Conservation (phyloP, 2,329 filamentous ascomycete genomes). For the Trichoderma cornu-damae region DNA sequence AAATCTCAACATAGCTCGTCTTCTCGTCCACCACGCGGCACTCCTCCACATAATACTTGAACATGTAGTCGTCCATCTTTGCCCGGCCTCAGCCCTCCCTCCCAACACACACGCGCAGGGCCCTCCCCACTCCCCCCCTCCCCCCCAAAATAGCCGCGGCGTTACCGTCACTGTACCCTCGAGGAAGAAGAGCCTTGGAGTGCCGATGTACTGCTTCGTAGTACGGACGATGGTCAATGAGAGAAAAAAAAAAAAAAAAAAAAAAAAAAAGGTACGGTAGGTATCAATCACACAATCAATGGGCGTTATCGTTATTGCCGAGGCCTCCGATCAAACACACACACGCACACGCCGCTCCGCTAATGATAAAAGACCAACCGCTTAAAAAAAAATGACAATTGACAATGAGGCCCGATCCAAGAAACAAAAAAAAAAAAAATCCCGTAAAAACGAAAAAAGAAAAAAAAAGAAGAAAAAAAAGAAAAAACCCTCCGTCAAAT, state of each 20-base stretch:
- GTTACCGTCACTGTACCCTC: neutral
- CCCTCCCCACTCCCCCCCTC: neutral
- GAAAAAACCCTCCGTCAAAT: neutral
- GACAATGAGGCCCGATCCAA: neutral
- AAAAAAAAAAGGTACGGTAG: no score
- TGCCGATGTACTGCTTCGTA: neutral
- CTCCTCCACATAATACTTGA: slow-evolving; percentile 42
- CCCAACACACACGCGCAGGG: neutral
- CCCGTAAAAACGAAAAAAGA: no score
- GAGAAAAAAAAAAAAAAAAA: no score
- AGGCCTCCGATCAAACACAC: neutral
- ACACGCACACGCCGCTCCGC: neutral
- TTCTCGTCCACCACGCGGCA: slow-evolving; percentile 47
- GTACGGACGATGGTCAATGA: neutral
- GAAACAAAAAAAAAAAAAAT: neutral
- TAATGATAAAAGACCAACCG: neutral
- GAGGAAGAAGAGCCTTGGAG: neutral
- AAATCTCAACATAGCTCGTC: slow-evolving; percentile 53
- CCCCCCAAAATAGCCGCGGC: neutral
- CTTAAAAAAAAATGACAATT: neutral
- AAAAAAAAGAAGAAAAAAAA: neutral
- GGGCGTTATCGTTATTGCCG: neutral
- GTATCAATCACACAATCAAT: neutral
- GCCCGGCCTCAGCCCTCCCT: neutral
- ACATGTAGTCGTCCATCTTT: slow-evolving; percentile 56